Conservation (phyloP, 805 yeast species). For the Candida railenensis region DNA sequence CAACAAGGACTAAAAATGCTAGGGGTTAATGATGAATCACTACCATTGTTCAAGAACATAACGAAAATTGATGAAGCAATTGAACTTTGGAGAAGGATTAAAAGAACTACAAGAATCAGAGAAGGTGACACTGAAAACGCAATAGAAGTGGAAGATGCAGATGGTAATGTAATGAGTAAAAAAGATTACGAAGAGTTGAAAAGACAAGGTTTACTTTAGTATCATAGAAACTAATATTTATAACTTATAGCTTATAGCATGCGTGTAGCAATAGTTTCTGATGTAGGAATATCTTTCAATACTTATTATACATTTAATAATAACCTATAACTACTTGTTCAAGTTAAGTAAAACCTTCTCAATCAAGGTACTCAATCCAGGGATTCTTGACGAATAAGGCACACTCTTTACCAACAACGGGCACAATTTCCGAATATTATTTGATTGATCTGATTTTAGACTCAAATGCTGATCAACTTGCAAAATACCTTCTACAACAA, state of each 20-base stretch:
- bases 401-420: conserved; percentile 8
- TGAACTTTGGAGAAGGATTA: conserved; percentile 51
- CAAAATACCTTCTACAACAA: conserved; percentile 45
- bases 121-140: conserved; percentile 50
- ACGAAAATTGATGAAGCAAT: conserved; percentile 66
- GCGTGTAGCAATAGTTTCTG: too few species aligned
- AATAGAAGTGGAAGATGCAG: conserved; percentile 85
- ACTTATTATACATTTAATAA: too few species aligned
- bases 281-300: too few species aligned
- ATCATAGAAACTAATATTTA: too few species aligned
- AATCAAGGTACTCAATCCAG: conserved; percentile 6
- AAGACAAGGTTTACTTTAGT: conserved; percentile 70
- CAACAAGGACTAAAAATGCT: conserved; percentile 68
- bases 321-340: neutral
- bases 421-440: conserved; percentile 1
- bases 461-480: neutral
- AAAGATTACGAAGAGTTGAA: conserved; percentile 81
- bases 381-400: conserved; percentile 8
- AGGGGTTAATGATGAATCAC: conserved; percentile 57
- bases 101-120: conserved; percentile 31
- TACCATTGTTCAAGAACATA: conserved; percentile 58
- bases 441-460: neutral
- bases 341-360: conserved; percentile 3
- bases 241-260: too few species aligned
- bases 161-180: conserved; percentile 89